Conservation (phyloP, 106 monocot genomes). For the Apostasia ramifera region DNA sequence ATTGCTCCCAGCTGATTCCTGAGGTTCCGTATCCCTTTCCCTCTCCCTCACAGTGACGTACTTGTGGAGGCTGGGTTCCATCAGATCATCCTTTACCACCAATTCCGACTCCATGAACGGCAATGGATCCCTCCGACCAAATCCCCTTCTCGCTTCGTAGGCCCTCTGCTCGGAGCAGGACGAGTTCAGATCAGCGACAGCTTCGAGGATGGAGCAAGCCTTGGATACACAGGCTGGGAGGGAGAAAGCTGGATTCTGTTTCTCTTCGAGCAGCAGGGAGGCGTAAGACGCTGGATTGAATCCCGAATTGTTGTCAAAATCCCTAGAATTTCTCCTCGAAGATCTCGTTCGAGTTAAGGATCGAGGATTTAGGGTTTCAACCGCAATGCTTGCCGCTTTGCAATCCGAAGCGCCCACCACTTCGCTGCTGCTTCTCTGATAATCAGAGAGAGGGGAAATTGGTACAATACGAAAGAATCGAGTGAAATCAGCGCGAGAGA, state of each 20-base stretch:
- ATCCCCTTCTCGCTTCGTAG: constrained; percentile 8
- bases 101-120: constrained; percentile 56
- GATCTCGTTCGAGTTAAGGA: constrained; percentile 36
- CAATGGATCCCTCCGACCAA: constrained; percentile 8
- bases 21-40: constrained; percentile 51
- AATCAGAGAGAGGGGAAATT: not conserved
- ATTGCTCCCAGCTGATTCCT: constrained; percentile 96
- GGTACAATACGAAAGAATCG: no score
- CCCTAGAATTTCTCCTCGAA: constrained; percentile 61
- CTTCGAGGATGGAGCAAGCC: constrained; percentile 91
- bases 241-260: constrained; percentile 60
- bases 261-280: constrained; percentile 74
- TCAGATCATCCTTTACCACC: constrained; percentile 46
- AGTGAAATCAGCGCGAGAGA: not conserved
- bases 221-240: constrained; percentile 93
- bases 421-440: constrained; percentile 17
- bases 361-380: constrained; percentile 14
- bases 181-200: constrained; percentile 89
- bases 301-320: constrained; percentile 29
- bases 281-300: constrained; percentile 32
- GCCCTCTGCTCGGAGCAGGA: constrained; percentile 40
- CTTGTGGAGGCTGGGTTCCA: constrained; percentile 76
- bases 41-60: constrained; percentile 55
- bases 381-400: not conserved
- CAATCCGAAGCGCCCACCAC: constrained; percentile 1